Evolutionary conservation across 192 early-diverging fungal species (phyloP).

Genomic region (Nowakowskiella sp.): DNA sequence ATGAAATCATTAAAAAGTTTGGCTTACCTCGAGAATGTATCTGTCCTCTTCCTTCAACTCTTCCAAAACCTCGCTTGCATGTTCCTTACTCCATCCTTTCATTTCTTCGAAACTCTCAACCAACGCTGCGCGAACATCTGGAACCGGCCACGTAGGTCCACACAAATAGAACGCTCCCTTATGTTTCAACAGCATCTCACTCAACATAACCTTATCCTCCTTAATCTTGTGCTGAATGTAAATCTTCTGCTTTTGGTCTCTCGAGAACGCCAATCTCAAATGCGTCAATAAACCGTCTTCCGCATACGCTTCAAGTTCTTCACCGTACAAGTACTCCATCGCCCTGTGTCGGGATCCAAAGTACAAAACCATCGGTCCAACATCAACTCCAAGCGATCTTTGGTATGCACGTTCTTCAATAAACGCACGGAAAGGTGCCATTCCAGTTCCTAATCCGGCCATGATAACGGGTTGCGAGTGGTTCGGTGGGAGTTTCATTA

Average conservation of each 20-base stretch:
- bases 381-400: constrained; percentile 63
- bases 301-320: constrained; percentile 93
- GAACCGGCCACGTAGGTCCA: constrained; percentile 91
- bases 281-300: constrained; percentile 82
- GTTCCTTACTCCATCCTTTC: constrained; percentile 48
- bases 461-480: constrained; percentile 85
- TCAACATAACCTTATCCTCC: constrained; percentile 68
- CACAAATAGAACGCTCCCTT: constrained; percentile 93
- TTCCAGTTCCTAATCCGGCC: constrained; percentile 95
- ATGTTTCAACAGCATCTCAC: constrained; percentile 63
- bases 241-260: constrained; percentile 88
- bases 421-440: constrained; percentile 97
- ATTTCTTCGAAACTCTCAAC: constrained; percentile 60
- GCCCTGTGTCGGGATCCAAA: constrained; percentile 91
- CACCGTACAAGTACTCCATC: constrained; percentile 93
- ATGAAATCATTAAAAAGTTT: constrained; percentile 6
- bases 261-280: constrained; percentile 85
- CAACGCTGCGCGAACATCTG: constrained; percentile 89
- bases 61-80: constrained; percentile 70
- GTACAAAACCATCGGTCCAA: constrained; percentile 94
- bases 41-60: constrained; percentile 86
- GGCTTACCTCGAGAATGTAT: constrained; percentile 90
- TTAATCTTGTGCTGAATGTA: constrained; percentile 96
- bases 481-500: constrained; percentile 87
- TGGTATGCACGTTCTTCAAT: constrained; percentile 86